A percentile compares a stretch with the other conserved stretches of the same genome.
phyloP scores from a whole-genome alignment of 306 rosid genomes.

The Erythrophleum fordii region DNA sequence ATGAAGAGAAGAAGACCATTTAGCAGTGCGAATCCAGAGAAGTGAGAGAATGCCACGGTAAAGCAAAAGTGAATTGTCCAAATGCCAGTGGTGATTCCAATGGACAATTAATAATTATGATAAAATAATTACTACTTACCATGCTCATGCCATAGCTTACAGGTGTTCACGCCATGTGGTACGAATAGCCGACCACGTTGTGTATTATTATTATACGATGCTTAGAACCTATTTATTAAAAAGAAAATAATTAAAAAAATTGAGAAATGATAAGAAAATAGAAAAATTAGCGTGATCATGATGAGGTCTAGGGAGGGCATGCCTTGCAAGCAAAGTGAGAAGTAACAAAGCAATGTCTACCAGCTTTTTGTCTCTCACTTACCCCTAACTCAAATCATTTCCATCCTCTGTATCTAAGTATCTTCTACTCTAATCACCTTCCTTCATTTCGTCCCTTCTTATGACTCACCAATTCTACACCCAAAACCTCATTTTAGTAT shows the following conservation, averaged over 20 bases:
- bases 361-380: conserved; percentile 66
- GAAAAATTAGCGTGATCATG: conserved; percentile 19
- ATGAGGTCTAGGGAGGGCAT: conserved; percentile 53
- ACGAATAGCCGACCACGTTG: too few relatives aligned
- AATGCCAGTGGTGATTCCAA: neutral
- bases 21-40: too few relatives aligned
- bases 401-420: neutral
- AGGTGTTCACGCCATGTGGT: too few relatives aligned
- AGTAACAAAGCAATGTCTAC: conserved; percentile 46
- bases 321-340: conserved; percentile 74
- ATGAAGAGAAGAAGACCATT: too few relatives aligned
- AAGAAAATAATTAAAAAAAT: neutral
- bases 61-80: neutral
- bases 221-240: neutral
- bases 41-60: too few relatives aligned
- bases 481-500: too few relatives aligned
- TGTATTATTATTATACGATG: neutral
- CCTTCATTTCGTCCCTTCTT: too few relatives aligned
- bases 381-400: conserved; percentile 59
- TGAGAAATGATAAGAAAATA: neutral
- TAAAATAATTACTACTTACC: neutral
- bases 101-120: neutral
- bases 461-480: too few relatives aligned
- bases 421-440: neutral
- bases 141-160: too few relatives aligned